Evolutionary conservation across 495 filamentous ascomycete species (phyloP), one percentile per base, ranked within the genome.

Genomic region (Penicillium lividum): DNA sequence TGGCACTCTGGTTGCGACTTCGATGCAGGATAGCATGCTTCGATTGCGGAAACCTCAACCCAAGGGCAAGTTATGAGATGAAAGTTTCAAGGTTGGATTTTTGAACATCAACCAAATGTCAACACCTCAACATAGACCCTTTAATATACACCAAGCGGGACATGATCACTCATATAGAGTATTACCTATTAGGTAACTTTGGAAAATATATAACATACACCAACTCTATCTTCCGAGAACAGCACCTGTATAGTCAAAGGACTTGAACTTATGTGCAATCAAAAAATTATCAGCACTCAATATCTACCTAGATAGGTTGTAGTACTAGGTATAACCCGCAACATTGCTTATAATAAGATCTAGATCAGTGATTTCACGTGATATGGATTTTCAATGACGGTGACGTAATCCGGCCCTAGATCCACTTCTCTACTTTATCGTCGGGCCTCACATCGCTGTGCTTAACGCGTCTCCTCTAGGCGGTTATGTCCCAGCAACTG

Each of bases 21-120:
- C 82, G 58, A 83, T 83, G 54, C 86, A 89, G 68, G 86, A 89
- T 60, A 83, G 86, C 29, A 62, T 88, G 68, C 53, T 77, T 43
- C 63, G 73, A 29, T 38, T 75, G 15, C 54, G 54, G 15, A 64
- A 57, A 46, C 29, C 54, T 40, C 59, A 47, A 1, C 60, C 52
- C 2, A 43, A 29, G 50, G 65, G 49, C 10, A 75, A 75, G 51
- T 48, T 77, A 51, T 77, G 52, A 65, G 36, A 0, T 48, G 29
- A 28, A 5, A 16, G 38, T 40, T 15, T 7, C 3, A 3, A 40
- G 13, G 6, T 33, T 33, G 38, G 5, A 5, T 15, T 0, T 6
- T 40, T 4, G 3, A 7, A 40, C n/a, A 15, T 40, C 38, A 6
- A 16, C 5, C 38, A 11, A 16, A 40, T 16, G 5, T 16, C 13